Evolutionary conservation across 306 rosid species (phyloP).

Genomic region (Urtica urens): DNA sequence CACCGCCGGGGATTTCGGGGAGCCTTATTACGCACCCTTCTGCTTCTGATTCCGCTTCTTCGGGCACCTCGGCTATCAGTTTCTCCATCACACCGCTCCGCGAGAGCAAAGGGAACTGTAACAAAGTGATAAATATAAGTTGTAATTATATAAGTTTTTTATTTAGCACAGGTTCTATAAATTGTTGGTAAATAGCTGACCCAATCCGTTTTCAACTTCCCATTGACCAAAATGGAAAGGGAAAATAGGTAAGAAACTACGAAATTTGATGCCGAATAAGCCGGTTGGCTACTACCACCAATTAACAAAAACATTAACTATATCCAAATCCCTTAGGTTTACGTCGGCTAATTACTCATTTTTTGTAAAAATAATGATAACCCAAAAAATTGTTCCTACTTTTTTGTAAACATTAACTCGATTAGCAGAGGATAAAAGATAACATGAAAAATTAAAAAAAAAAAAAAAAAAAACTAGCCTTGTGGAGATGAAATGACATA

Average conservation of each 20-base stretch:
- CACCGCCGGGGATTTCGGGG: constrained; percentile 79
- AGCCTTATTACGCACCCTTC: constrained; percentile 48
- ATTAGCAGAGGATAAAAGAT: not conserved
- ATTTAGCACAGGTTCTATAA: no score
- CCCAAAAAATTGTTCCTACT: constrained; percentile 4
- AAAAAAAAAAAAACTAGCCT: constrained; percentile 34
- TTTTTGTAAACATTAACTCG: constrained; percentile 1
- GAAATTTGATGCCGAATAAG: no score
- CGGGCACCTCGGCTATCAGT: constrained; percentile 66
- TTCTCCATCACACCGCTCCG: constrained; percentile 86
- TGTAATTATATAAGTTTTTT: no score
- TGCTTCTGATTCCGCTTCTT: constrained; percentile 50
- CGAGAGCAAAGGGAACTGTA: constrained; percentile 99
- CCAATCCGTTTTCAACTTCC: no score
- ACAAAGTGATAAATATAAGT: constrained; percentile 11
- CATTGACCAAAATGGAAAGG: no score
- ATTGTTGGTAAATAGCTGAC: no score
- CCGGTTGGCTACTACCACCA: no score
- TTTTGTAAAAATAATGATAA: no score
- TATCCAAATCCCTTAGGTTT: no score
- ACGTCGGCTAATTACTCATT: no score
- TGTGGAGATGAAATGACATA: constrained; percentile 97
- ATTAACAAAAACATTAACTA: no score
- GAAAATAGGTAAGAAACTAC: no score
- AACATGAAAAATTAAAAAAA: constrained; percentile 5